Evolutionary conservation across 306 rosid species (phyloP), one percentile per base, ranked within the genome.

Genomic region (Betula pendula): DNA sequence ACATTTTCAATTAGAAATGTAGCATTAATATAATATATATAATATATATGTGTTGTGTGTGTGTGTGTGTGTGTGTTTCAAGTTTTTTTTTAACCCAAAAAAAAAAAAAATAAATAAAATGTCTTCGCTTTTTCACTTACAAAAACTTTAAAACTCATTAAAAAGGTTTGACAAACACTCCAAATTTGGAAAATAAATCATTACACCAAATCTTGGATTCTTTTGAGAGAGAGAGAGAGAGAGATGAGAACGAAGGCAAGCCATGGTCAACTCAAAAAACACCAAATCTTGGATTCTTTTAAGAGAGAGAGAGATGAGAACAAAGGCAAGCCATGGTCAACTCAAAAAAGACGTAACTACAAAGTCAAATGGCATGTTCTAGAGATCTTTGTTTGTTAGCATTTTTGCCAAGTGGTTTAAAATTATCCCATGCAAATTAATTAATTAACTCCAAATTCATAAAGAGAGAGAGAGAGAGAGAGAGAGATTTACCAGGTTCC

Each of bases 391-490:
- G 60, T 19, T 40, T 22, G 5, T 8, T 70, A 13, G n/a, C 38
- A 50, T 13, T 22, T 40, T 60, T 42, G 77, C 71, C 74, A 71
- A 63, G 48, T 75, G 77, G 45, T 62, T 62, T 42, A 40, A 50
- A 19, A 42, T 60, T 62, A 51, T 81, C 68, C 29, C 81, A 83
- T 83, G 78, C 78, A 75, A 16, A 63, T n/a, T n/a, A n/a, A n/a
- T n/a, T n/a, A n/a, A n/a, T n/a, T n/a, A n/a, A n/a, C n/a, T 33
- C 71, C 43, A 10, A 60, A 50, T 42, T 24, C 55, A 52, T 8
- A 50, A 40, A 38, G 16, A 45, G 22, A 68, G 17, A 25, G 15
- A 47, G 20, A 70, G 29, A 63, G 3, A 50, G 31, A 72, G 8
- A 52, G 63, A 55, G 29, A 22, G 31, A 55, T 16, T 15, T 33